Evolutionary conservation across 768 basidiomycete genomes (phyloP).

Genomic region (Fibroporia radiculosa): DNA sequence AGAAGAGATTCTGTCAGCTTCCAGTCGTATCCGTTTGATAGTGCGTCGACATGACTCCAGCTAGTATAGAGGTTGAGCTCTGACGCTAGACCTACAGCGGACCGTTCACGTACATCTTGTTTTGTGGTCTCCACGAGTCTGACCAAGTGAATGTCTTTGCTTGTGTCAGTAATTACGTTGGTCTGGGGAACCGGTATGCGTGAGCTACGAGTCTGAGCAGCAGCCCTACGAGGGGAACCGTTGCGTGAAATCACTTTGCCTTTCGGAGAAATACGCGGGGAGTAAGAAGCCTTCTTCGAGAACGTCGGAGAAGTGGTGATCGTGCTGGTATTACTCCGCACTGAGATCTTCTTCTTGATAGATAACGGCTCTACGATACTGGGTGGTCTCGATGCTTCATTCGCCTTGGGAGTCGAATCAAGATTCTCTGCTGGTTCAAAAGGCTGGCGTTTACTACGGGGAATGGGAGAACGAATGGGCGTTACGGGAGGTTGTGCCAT

Average conservation of each 20-base stretch:
- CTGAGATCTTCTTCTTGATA: slow-evolving; percentile 78
- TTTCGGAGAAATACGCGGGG: slow-evolving; percentile 34
- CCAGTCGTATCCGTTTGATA: slow-evolving; percentile 69
- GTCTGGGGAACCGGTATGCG: background rate
- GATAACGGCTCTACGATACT: slow-evolving; percentile 60
- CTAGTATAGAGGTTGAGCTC: slow-evolving; percentile 29
- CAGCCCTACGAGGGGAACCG: slow-evolving; percentile 16
- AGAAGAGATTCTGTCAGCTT: slow-evolving; percentile 40
- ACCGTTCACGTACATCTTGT: slow-evolving; percentile 49
- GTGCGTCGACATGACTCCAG: slow-evolving; percentile 62
- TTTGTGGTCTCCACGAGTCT: slow-evolving; percentile 46
- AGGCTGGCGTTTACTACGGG: slow-evolving; percentile 65
- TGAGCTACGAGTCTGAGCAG: slow-evolving; percentile 11
- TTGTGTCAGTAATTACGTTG: slow-evolving; percentile 25
- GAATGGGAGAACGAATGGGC: slow-evolving; percentile 42
- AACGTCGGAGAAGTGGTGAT: slow-evolving; percentile 21
- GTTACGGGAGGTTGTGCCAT: slow-evolving; percentile 16
- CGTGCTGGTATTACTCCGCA: slow-evolving; percentile 32
- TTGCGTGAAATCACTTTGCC: slow-evolving; percentile 15
- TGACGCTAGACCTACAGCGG: background rate
- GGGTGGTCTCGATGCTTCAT: slow-evolving; percentile 24
- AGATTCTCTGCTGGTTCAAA: slow-evolving; percentile 47
- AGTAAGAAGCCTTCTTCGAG: slow-evolving; percentile 25
- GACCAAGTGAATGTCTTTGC: slow-evolving; percentile 38
- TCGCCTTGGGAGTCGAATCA: slow-evolving; percentile 45